These are phyloP conservation scores for Iris macrosiphon DNA, from an alignment of 106 monocot genomes.

Conservation along the genomic window DNA sequence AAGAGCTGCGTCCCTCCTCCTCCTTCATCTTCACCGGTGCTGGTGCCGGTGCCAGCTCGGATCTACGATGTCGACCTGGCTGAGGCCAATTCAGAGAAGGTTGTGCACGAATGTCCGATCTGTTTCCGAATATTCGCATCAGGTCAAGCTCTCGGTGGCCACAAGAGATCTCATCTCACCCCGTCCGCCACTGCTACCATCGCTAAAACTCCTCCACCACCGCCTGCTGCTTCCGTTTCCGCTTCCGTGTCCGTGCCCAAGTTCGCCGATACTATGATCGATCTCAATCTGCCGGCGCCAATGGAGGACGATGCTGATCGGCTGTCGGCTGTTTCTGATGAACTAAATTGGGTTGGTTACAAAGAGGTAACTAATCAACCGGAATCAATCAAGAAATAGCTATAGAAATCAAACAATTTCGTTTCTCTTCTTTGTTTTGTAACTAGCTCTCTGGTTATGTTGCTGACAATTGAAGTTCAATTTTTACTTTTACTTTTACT, in stretches of 20 bases:
- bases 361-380: neutral
- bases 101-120: conserved; percentile 21
- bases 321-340: conserved; percentile 10
- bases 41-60: neutral
- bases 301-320: conserved; percentile 8
- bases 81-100: neutral
- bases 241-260: neutral
- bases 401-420: neutral
- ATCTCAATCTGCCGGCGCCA: conserved; percentile 21
- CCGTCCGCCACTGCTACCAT: neutral
- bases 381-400: neutral
- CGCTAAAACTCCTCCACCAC: neutral
- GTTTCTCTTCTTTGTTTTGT: neutral
- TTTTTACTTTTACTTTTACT: neutral
- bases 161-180: conserved; percentile 22
- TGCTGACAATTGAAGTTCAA: neutral
- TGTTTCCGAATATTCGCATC: conserved; percentile 22
- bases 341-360: neutral
- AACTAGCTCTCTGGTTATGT: neutral
- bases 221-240: neutral
- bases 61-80: conserved; percentile 13
- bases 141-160: too few species aligned
- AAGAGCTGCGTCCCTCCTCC: conserved; percentile 8
- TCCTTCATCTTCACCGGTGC: too few species aligned
- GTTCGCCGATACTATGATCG: neutral